Evolutionary conservation across 495 filamentous ascomycete species (phyloP).

Genomic region (Cryomyces minteri): DNA sequence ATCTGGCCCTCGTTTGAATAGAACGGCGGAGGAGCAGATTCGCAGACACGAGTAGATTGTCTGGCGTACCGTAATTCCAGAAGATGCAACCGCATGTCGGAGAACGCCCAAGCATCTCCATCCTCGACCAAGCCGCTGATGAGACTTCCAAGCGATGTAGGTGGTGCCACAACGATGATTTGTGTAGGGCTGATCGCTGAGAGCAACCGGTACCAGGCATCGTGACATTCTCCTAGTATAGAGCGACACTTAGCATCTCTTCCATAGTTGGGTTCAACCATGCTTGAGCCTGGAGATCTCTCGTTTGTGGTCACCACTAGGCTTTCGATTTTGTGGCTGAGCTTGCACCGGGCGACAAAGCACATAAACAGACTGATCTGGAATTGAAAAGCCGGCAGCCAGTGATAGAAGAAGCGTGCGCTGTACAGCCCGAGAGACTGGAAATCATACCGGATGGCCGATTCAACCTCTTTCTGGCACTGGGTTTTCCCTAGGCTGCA

Average conservation of each 20-base stretch:
- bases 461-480: too few relatives aligned
- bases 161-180: conserved; percentile 5
- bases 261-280: background rate
- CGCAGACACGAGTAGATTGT: background rate
- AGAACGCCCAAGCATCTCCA: conserved; percentile 9
- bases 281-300: background rate
- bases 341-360: conserved; percentile 1
- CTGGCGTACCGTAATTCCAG: background rate
- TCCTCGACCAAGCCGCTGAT: conserved; percentile 3
- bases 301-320: too few relatives aligned
- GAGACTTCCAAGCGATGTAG: conserved; percentile 4
- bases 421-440: too few relatives aligned
- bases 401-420: too few relatives aligned
- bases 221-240: conserved; percentile 1
- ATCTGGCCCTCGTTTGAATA: background rate
- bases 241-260: background rate
- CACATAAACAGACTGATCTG: background rate
- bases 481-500: too few relatives aligned
- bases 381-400: background rate
- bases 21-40: background rate
- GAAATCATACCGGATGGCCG: too few relatives aligned
- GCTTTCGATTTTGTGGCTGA: too few relatives aligned
- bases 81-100: conserved; percentile 9
- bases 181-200: conserved; percentile 1
- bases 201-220: conserved; percentile 6